Evolutionary conservation across 495 filamentous ascomycete genomes (phyloP), one percentile per base, ranked within the genome.

Genomic region (Neurospora africana): DNA sequence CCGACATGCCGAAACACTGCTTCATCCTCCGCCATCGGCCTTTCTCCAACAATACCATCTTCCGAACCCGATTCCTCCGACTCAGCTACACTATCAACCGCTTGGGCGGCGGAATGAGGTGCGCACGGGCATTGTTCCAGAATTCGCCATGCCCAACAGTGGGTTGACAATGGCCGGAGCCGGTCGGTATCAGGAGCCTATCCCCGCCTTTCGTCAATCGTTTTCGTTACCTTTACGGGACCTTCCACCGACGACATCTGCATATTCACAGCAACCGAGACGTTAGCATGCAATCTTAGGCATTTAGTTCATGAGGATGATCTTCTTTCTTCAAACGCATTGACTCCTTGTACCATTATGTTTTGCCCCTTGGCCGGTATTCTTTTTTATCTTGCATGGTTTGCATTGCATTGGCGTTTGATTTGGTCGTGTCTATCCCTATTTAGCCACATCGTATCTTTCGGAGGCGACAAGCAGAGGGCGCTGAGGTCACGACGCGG

Each of bases 51-150:
- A 92, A 74, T 90, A 91, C 72, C 88, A 78, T 84, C 91, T 79
- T 79, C 87, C 71, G 83, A 80, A 78, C 72, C 44, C 74, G 9
- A 61, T 81, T 3, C 75, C 78, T 27, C 91, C 79, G 84, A 93
- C 75, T 58, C 92, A 97, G 82, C 97, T 99, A 93, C 95, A 97
- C 77, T 99, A 98, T 75, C 95, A 97, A 76, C 92, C 95, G 5
- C 82, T 99, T 10, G 92, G 92, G 4, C 92, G 93, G 77, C 86
- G 88, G 4, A 87, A 90, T 69, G 93, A 97, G 73, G 87, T 90
- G 69, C 90, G 91, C 71, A 91, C 91, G 5, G 95, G 95, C 19
- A 87, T 93, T 35, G 86, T 99, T 13, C 95, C 95, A 15, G 95
- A 97, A 68, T 88, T 84, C 71, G 74, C 77, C 43, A 74, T 77